Percentiles rank a stretch among this genome's conserved stretches.
Evolutionary conservation across 805 yeast genomes (phyloP).

Genomic region (Saccharomycopsis fodiens): DNA sequence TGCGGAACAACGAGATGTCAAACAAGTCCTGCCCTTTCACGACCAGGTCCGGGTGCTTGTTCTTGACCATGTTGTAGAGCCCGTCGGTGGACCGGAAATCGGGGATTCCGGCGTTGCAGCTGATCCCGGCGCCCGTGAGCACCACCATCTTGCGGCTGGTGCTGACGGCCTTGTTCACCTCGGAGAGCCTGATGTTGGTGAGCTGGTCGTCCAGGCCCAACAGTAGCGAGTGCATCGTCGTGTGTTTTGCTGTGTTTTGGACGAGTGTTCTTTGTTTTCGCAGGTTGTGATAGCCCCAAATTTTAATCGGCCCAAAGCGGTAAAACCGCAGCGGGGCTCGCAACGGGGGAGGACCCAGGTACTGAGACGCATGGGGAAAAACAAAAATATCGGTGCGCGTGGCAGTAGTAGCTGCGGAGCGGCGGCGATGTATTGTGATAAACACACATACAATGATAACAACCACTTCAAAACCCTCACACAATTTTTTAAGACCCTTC

Average conservation of each 20-base stretch:
- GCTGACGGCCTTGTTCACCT: conserved; percentile 25
- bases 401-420: too few species aligned
- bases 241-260: too few species aligned
- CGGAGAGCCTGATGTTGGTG: conserved; percentile 19
- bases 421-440: too few species aligned
- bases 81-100: conserved; percentile 87
- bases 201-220: conserved; percentile 4
- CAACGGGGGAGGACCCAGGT: too few species aligned
- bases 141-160: conserved; percentile 45
- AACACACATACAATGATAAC: too few species aligned
- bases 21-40: conserved; percentile 86
- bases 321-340: too few species aligned
- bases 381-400: too few species aligned
- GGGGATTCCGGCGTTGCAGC: conserved; percentile 96
- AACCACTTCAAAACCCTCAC: too few species aligned
- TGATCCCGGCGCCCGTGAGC: conserved; percentile 93
- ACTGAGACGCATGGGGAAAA: not conserved
- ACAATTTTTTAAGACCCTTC: too few species aligned
- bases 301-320: too few species aligned
- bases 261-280: not conserved
- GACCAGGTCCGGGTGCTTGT: conserved; percentile 47
- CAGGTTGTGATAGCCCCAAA: too few species aligned
- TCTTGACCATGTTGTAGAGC: conserved; percentile 65
- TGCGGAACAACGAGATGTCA: conserved; percentile 75
- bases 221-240: conserved; percentile 6